Conservation (phyloP, 2,329 filamentous ascomycete species). For the Aspergillus brunneoviolaceus region DNA sequence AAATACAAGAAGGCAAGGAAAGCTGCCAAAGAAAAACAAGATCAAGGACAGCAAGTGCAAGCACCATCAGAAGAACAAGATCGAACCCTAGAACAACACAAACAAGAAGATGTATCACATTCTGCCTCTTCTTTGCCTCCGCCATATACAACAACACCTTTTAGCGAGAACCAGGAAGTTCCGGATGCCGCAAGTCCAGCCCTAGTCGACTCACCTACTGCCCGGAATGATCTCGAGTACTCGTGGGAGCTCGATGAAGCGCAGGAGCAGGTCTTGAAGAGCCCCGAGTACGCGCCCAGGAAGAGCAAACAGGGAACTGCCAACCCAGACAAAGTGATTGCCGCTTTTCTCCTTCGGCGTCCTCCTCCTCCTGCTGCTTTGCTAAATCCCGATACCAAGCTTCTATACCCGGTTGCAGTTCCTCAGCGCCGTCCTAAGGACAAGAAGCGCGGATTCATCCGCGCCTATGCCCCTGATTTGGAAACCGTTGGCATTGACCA, state of each 20-base stretch:
- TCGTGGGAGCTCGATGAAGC: constrained; percentile 8
- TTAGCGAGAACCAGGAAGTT: neutral
- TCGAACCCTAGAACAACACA: neutral
- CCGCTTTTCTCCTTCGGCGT: constrained; percentile 1
- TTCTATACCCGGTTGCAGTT: constrained; percentile 5
- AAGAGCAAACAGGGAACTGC: constrained; percentile 4
- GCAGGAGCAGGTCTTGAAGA: neutral
- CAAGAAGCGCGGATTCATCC: constrained; percentile 6
- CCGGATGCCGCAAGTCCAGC: no score
- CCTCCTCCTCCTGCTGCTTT: neutral
- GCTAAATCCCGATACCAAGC: neutral
- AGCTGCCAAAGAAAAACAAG: neutral
- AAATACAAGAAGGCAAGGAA: neutral
- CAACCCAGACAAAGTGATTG: constrained; percentile 6
- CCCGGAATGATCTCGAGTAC: neutral
- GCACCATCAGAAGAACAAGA: neutral
- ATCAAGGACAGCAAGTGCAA: neutral
- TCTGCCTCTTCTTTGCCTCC: neutral
- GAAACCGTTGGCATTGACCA: constrained; percentile 3
- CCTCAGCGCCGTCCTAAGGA: constrained; percentile 9
- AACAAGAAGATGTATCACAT: neutral
- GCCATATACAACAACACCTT: neutral
- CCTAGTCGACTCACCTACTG: neutral
- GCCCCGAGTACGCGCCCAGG: neutral
- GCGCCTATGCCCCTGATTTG: constrained; percentile 9